These are phyloP conservation scores for Candida wancherniae DNA, from an alignment of 805 yeast species.

Conservation along the genomic window DNA sequence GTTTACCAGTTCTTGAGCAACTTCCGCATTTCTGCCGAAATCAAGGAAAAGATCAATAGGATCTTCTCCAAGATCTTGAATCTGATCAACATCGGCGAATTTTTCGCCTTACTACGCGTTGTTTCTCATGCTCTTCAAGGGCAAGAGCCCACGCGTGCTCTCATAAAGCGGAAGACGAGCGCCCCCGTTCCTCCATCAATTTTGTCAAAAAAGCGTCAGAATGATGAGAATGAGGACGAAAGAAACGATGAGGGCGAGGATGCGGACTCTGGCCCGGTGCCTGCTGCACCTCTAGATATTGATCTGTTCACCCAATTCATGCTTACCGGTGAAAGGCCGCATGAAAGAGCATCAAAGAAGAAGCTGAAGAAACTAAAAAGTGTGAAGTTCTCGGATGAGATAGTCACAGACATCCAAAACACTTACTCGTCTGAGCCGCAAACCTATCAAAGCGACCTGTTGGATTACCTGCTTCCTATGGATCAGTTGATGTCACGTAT, in stretches of 20 bases:
- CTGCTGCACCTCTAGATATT: conserved; percentile 53
- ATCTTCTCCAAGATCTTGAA: conserved; percentile 49
- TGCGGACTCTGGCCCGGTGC: conserved; percentile 10
- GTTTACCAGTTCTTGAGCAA: conserved; percentile 75
- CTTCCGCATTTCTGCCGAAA: conserved; percentile 55
- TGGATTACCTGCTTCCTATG: conserved; percentile 72
- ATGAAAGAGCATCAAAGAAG: conserved; percentile 35
- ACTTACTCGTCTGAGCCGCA: conserved; percentile 5
- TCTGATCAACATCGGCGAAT: conserved; percentile 80
- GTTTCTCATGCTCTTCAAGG: conserved; percentile 67
- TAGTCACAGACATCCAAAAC: conserved; percentile 43
- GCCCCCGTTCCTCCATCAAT: conserved; percentile 81
- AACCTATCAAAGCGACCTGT: conserved; percentile 20
- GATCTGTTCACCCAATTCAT: conserved; percentile 83
- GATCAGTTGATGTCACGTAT: conserved; percentile 57
- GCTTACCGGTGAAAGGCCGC: conserved; percentile 74
- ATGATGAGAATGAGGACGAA: conserved; percentile 37
- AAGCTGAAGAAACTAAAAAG: conserved; percentile 47
- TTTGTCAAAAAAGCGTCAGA: conserved; percentile 52
- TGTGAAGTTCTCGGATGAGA: conserved; percentile 70
- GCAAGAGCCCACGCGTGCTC: conserved; percentile 46
- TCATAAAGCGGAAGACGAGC: conserved; percentile 53
- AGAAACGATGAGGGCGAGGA: conserved; percentile 10
- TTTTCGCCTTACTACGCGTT: conserved; percentile 80
- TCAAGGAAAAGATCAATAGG: conserved; percentile 46